Percentiles rank a stretch among this genome's conserved stretches.
Conservation (phyloP, 108 stramenopile species). For the Discostella pseudostelligera region DNA sequence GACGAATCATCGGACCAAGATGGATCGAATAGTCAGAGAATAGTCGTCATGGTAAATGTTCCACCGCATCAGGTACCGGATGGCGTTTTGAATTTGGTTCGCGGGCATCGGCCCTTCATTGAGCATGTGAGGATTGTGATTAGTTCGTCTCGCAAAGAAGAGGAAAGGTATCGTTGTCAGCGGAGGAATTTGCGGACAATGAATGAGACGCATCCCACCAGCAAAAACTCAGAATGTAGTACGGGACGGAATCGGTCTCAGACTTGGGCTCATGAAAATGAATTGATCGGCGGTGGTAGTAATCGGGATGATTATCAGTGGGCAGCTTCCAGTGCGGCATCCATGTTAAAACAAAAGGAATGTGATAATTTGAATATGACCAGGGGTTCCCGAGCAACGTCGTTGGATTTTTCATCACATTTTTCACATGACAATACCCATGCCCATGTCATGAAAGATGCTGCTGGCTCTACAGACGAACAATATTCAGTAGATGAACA, state of each 20-base stretch:
- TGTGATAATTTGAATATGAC: not conserved
- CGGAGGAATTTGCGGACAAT: conserved; percentile 24
- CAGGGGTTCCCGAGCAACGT: conserved; percentile 22
- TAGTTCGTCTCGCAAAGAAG: conserved; percentile 28
- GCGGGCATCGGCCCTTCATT: conserved; percentile 68
- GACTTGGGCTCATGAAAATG: conserved; percentile 32
- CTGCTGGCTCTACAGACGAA: conserved; percentile 1
- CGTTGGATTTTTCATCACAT: conserved; percentile 16
- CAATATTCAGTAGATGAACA: conserved; percentile 10
- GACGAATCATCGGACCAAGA: conserved; percentile 10
- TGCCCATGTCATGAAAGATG: not conserved
- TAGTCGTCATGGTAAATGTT: conserved; percentile 77
- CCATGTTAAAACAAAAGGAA: not conserved
- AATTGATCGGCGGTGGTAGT: not conserved
- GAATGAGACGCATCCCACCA: not conserved
- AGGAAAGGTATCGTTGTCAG: conserved; percentile 18
- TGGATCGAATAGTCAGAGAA: conserved; percentile 16
- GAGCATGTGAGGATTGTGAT: conserved; percentile 78
- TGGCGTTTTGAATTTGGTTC: conserved; percentile 72
- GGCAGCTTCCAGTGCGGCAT: not conserved
- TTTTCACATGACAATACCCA: not conserved
- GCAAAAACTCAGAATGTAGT: conserved; percentile 1
- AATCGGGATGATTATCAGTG: not conserved
- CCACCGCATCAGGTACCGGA: conserved; percentile 83
- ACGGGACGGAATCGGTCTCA: conserved; percentile 20